Evolutionary conservation across 2,329 filamentous ascomycete species (phyloP).

Genomic region (Alternaria arborescens): DNA sequence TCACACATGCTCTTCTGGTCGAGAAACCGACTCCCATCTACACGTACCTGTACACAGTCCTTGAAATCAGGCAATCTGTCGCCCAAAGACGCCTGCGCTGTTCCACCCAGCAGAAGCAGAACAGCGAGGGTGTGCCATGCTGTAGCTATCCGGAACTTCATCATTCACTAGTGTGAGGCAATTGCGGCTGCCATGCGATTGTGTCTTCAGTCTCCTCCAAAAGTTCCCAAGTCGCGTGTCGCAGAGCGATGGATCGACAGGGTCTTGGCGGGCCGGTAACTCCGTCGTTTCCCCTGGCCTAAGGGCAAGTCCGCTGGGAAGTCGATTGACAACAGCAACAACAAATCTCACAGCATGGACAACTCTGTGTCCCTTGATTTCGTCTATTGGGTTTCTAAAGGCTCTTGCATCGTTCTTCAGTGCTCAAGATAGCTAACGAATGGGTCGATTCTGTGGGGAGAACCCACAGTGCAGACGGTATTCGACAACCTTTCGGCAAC

Average conservation of each 20-base stretch:
- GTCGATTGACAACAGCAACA: no score
- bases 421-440: no score
- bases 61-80: conserved; percentile 88
- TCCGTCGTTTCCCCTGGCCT: neutral
- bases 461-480: no score
- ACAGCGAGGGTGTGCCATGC: conserved; percentile 38
- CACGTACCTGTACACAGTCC: conserved; percentile 79
- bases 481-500: no score
- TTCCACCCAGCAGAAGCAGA: conserved; percentile 41
- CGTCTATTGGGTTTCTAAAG: no score
- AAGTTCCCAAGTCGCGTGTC: conserved; percentile 8
- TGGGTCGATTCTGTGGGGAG: no score
- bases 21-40: conserved; percentile 16
- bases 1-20: neutral
- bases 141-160: conserved; percentile 36
- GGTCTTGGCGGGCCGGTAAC: conserved; percentile 14
- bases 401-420: no score
- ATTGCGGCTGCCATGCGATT: conserved; percentile 1
- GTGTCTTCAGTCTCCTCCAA: neutral
- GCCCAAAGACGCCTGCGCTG: conserved; percentile 74
- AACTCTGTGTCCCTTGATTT: no score
- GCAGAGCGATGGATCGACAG: conserved; percentile 8
- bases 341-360: no score
- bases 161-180: conserved; percentile 16
- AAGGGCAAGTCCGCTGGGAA: no score